phyloP scores from a whole-genome alignment of 768 basidiomycete species.

The Rhizopogon rudus region DNA sequence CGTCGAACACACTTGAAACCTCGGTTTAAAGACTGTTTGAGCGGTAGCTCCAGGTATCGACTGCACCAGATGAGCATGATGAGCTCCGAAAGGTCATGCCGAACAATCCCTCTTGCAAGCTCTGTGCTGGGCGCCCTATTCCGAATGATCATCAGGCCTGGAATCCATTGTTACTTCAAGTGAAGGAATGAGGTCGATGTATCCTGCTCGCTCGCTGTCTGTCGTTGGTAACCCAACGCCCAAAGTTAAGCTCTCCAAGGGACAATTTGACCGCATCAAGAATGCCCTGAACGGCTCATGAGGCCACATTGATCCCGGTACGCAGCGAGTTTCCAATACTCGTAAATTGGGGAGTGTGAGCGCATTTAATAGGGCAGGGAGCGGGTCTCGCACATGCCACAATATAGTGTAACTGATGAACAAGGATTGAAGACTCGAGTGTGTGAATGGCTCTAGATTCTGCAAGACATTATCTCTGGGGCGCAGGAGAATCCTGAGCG shows the following conservation, averaged over 20 bases:
- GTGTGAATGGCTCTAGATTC: constrained; percentile 2
- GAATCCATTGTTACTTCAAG: not conserved
- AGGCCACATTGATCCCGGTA: not conserved
- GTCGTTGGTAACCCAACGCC: not conserved
- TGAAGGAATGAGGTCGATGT: not conserved
- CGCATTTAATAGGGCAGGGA: too few species aligned
- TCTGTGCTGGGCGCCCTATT: too few species aligned
- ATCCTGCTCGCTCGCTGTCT: not conserved
- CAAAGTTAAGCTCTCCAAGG: not conserved
- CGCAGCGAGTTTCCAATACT: too few species aligned
- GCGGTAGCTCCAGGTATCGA: too few species aligned
- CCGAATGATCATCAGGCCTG: too few species aligned
- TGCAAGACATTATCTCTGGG: not conserved
- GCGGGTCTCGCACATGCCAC: constrained; percentile 2
- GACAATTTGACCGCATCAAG: constrained; percentile 7
- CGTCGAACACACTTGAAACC: too few species aligned
- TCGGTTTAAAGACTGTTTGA: too few species aligned
- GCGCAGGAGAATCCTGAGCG: constrained; percentile 6
- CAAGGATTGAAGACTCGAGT: constrained; percentile 8
- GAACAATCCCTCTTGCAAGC: too few species aligned
- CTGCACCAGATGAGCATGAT: too few species aligned
- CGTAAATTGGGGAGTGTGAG: too few species aligned
- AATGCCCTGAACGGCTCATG: constrained; percentile 13
- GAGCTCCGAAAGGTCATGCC: too few species aligned
- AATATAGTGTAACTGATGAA: constrained; percentile 10